These are phyloP conservation scores for Lasiosphaeriaceae sp. DNA, from an alignment of 495 filamentous ascomycete species.

Conservation along the genomic window DNA sequence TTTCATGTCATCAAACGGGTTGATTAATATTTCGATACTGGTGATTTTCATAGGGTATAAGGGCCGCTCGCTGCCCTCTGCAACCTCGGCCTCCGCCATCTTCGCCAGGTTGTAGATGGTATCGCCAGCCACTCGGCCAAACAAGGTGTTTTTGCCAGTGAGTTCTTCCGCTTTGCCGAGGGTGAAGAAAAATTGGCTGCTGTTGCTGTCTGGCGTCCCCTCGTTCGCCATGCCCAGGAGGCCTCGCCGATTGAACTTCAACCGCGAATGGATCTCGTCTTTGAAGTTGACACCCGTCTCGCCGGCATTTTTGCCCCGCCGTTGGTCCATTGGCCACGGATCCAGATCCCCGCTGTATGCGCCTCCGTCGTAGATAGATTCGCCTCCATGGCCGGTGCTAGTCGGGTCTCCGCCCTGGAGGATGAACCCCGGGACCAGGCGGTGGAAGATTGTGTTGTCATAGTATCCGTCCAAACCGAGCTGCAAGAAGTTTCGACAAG, in stretches of 20 bases:
- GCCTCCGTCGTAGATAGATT: slow-evolving; percentile 84
- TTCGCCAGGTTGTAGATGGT: slow-evolving; percentile 93
- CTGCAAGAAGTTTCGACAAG: slow-evolving; percentile 94
- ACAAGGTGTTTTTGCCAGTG: slow-evolving; percentile 85
- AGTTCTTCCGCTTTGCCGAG: slow-evolving; percentile 78
- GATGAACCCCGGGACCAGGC: slow-evolving; percentile 85
- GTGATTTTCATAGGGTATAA: slow-evolving; percentile 82
- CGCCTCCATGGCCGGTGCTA: slow-evolving; percentile 83
- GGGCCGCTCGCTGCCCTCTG: slow-evolving; percentile 77
- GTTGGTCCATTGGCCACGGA: slow-evolving; percentile 60
- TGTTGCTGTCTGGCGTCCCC: slow-evolving; percentile 70
- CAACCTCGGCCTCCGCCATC: slow-evolving; percentile 82
- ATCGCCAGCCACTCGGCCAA: slow-evolving; percentile 88
- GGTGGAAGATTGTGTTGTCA: slow-evolving; percentile 86
- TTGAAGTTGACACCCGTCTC: slow-evolving; percentile 59
- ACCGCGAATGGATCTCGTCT: slow-evolving; percentile 86
- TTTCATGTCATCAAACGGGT: slow-evolving; percentile 85
- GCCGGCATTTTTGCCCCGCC: slow-evolving; percentile 52
- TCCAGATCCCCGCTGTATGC: slow-evolving; percentile 62
- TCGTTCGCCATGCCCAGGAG: slow-evolving; percentile 91
- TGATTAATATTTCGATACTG: slow-evolving; percentile 77
- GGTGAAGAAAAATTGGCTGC: slow-evolving; percentile 96
- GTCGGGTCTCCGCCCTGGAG: slow-evolving; percentile 87
- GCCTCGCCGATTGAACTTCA: slow-evolving; percentile 90
- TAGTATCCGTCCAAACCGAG: slow-evolving; percentile 94